phyloP scores from a whole-genome alignment of 2,329 filamentous ascomycete genomes.

The Neurospora crassa region DNA sequence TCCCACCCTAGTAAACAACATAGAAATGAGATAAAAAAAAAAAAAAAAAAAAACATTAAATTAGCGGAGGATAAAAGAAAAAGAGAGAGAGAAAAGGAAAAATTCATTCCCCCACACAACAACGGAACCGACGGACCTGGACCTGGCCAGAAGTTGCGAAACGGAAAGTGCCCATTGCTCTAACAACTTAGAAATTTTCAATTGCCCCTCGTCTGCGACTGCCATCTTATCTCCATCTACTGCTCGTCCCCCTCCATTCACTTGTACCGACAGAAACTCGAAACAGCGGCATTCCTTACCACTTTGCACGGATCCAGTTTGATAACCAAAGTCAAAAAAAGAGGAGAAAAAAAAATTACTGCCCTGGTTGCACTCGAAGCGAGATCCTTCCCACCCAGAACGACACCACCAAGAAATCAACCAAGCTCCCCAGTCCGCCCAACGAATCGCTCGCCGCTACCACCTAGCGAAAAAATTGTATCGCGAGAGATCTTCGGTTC shows the following conservation, averaged over 20 bases:
- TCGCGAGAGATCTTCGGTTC: background rate
- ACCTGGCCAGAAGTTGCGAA: background rate
- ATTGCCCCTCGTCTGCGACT: background rate
- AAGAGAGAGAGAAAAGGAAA: background rate
- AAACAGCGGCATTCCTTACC: background rate
- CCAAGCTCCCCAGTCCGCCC: background rate
- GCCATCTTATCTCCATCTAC: background rate
- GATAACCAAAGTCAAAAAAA: background rate
- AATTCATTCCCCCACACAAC: background rate
- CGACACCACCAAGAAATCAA: background rate
- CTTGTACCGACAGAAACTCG: background rate
- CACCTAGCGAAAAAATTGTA: background rate
- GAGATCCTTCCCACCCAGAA: background rate
- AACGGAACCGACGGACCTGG: background rate
- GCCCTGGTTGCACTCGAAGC: background rate
- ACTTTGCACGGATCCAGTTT: background rate
- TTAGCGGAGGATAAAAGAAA: too few species aligned
- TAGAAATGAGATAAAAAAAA: too few species aligned
- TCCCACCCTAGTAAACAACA: background rate
- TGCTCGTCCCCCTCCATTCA: background rate
- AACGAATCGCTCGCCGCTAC: background rate
- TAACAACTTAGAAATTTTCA: background rate
- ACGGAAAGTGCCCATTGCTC: background rate
- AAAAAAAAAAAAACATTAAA: background rate
- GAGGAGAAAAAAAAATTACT: background rate